Evolutionary conservation across 2,329 filamentous ascomycete species (phyloP).

Genomic region (Cercospora nicotianae): DNA sequence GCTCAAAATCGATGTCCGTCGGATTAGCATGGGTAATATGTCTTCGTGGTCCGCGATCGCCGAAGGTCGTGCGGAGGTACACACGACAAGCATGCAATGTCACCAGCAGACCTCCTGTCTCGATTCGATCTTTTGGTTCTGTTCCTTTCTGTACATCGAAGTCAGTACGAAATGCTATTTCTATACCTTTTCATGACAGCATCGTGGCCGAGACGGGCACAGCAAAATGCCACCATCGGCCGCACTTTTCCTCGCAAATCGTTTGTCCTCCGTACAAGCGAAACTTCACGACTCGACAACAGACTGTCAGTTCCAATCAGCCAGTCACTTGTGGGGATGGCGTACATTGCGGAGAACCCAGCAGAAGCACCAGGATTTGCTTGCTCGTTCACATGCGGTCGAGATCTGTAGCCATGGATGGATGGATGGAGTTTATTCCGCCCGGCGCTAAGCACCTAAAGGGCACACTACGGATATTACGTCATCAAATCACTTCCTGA

Average conservation of each 20-base stretch:
- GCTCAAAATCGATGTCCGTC: neutral
- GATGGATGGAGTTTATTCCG: too few relatives aligned
- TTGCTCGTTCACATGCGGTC: constrained; percentile 1
- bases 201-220: neutral
- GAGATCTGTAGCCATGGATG: neutral
- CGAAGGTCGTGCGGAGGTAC: neutral
- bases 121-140: neutral
- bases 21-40: neutral
- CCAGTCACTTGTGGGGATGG: neutral
- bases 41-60: neutral
- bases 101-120: neutral
- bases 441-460: too few relatives aligned
- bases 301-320: neutral
- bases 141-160: neutral
- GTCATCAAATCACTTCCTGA: too few relatives aligned
- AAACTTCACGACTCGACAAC: neutral
- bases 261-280: neutral
- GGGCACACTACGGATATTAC: too few relatives aligned
- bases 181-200: neutral
- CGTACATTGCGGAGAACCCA: constrained; percentile 2
- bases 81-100: neutral
- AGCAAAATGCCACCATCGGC: neutral
- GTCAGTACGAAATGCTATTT: neutral
- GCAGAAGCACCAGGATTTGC: constrained; percentile 8
- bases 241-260: neutral